Base-by-base conservation (phyloP, 257 asterid species). In the Salvia rosmarinus region DNA sequence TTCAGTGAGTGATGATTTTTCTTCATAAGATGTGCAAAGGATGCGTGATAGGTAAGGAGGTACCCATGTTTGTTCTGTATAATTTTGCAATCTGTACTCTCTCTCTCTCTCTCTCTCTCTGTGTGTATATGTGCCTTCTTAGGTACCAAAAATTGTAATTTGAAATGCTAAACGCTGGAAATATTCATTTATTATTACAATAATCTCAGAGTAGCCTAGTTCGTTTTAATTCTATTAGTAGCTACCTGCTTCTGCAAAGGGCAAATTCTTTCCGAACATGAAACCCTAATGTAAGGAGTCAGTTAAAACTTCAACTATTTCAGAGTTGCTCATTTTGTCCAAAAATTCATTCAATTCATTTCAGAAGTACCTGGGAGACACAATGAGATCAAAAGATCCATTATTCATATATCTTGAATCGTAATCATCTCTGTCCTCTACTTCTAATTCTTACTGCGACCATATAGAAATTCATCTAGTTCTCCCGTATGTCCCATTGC, bases 11-110 rank as follows among this genome's bases (percentile, higher is more conserved):
- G 65, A 5, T 60, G 49, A 28, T 62, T 21, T 12, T 68, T 77
- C 47, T 65, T 60, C 42, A 77, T 73, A 71, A 58, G 6, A 51
- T 66, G 47, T 72, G 81, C 54, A 75, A 67, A 58, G n/a, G 63
- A 40, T 34, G 28, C 54, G 68, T 28, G 25, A 52, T 68, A 62
- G 72, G 70, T 43, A 30, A 63, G 65, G 42, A 59, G 55, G 42
- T 40, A 9, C 47, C 46, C 20, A 39, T 50, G 70, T 21, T 70
- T 66, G 81, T 67, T 59, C 59, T 72, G 82, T 77, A 75, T 66
- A 57, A 13, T 60, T 54, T 69, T 43, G 71, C 59, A 30, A 47
- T 39, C 13, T 72, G 35, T 71, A 64, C 54, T 50, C 39, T 75
- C 42, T 30, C 6, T 63, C 4, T 68, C 5, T 13, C 16, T n/a